Base-by-base conservation (phyloP, 345 rosid species). In the Aquilaria yunnanensis region DNA sequence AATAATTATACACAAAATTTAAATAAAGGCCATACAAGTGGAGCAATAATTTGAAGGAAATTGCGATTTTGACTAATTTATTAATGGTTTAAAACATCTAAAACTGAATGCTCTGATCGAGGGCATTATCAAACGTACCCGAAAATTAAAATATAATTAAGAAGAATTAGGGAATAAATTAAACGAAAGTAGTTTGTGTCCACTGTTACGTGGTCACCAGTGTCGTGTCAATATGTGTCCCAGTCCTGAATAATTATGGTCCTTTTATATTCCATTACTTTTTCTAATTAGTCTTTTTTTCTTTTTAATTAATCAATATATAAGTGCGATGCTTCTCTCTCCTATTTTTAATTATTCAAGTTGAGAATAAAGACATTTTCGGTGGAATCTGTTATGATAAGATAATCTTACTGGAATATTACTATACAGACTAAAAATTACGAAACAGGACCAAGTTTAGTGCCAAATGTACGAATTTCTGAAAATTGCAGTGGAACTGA, bases 221-320 rank as follows among this genome's bases (percentile, higher is more conserved):
- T 80, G 75, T 80, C 78, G 63, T 67, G 51, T 79, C 78, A 61
- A 23, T 37, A 37, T 3, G 43, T 37, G 43, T 37, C 43, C 43
- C 43, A 37, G 7, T 2, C 8, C 8, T 37, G 23, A 23, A 23
- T 23, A 23, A 37, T 37, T 37, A 37, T 37, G 43, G 43, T 37
- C 43, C 6, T 30, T 48, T n/a, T 60, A 47, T 29, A 47, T 47
- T 29, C 13, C 32, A 61, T 45, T 8, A 61, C 23, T 12, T 32
- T 61, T 61, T 14, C n/a, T 34, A 1, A 10, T 49, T 51, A 32
- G 1, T 14, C n/a, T 13, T 13, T 12, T 32, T 4, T 8, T 34
- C 9, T 12, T 47, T 37, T 3, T 10, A 33, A 13, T 32, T 29
- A 1, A 11, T 60, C 9, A 46, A 47, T 29, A 10, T 32, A 0